These are phyloP conservation scores for Macrophomina pseudophaseolina DNA, from an alignment of 2,329 filamentous ascomycete species.

Conservation along the genomic window DNA sequence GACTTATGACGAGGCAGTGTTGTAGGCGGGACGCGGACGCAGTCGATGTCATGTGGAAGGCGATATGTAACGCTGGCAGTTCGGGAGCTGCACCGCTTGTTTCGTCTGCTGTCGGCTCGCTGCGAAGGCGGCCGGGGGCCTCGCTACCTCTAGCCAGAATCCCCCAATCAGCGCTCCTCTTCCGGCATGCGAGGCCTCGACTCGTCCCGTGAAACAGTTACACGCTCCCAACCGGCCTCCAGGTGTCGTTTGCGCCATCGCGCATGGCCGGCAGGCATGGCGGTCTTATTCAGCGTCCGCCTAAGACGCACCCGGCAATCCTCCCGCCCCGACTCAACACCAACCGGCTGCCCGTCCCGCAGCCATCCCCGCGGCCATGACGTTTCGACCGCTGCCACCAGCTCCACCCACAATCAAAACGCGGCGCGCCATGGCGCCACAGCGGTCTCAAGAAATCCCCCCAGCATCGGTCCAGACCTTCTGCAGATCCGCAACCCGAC, in stretches of 20 bases:
- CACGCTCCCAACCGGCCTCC: not conserved
- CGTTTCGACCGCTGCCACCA: not conserved
- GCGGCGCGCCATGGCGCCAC: constrained; percentile 1
- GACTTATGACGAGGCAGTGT: not conserved
- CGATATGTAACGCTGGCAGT: constrained; percentile 10
- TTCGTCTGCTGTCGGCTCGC: not conserved
- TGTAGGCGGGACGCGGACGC: no score
- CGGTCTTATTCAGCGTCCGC: not conserved
- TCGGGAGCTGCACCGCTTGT: constrained; percentile 5
- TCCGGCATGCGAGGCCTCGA: not conserved
- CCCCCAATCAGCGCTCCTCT: not conserved
- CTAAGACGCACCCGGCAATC: not conserved
- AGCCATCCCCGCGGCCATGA: not conserved
- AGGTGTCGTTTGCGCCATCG: not conserved
- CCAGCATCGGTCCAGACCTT: constrained; percentile 4
- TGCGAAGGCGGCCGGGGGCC: not conserved
- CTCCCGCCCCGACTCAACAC: constrained; percentile 14
- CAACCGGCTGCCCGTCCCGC: not conserved
- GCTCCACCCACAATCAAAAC: constrained; percentile 7
- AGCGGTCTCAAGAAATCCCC: constrained; percentile 5
- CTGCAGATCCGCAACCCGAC: not conserved
- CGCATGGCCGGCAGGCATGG: not conserved
- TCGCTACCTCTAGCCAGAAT: not conserved
- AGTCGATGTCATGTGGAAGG: not conserved
- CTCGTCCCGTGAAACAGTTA: not conserved